phyloP scores from a whole-genome alignment of 2,329 filamentous ascomycete genomes.

The Chrysoporthe puriensis region DNA sequence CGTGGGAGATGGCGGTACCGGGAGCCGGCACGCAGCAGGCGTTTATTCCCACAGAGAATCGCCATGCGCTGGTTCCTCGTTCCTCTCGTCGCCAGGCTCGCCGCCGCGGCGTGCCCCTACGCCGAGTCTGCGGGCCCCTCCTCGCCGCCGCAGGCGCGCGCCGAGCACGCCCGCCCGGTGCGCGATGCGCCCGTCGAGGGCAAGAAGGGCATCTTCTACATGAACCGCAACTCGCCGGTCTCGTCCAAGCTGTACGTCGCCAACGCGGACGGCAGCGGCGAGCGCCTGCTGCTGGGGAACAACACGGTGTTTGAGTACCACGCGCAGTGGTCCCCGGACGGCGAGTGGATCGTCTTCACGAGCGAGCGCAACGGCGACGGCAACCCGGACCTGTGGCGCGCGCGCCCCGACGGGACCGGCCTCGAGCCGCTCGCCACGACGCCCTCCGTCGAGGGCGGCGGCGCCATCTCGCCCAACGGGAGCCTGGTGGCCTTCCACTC shows the following conservation, averaged over 20 bases:
- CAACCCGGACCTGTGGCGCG: constrained; percentile 46
- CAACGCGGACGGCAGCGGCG: constrained; percentile 44
- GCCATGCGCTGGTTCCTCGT: not conserved
- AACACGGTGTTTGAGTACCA: constrained; percentile 43
- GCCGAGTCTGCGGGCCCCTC: not conserved
- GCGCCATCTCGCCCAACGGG: constrained; percentile 43
- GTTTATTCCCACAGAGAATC: too few relatives aligned
- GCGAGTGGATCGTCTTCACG: constrained; percentile 45
- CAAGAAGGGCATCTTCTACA: constrained; percentile 26
- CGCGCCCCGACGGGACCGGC: constrained; percentile 40
- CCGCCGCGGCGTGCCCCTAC: not conserved
- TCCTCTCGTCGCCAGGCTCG: not conserved
- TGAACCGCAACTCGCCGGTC: constrained; percentile 31
- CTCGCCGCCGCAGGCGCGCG: not conserved
- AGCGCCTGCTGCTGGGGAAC: constrained; percentile 38
- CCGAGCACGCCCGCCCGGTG: not conserved
- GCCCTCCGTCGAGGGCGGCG: constrained; percentile 42
- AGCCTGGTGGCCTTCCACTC: constrained; percentile 44
- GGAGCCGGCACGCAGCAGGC: too few relatives aligned
- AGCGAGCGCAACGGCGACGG: constrained; percentile 48
- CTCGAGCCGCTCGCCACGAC: constrained; percentile 41
- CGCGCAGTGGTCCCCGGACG: constrained; percentile 42
- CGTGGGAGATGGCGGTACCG: too few relatives aligned
- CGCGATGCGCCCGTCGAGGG: not conserved
- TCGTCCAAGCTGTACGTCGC: constrained; percentile 35